Evolutionary conservation across 352 stramenopile genomes (phyloP).

Genomic region (Phytophthora pini): DNA sequence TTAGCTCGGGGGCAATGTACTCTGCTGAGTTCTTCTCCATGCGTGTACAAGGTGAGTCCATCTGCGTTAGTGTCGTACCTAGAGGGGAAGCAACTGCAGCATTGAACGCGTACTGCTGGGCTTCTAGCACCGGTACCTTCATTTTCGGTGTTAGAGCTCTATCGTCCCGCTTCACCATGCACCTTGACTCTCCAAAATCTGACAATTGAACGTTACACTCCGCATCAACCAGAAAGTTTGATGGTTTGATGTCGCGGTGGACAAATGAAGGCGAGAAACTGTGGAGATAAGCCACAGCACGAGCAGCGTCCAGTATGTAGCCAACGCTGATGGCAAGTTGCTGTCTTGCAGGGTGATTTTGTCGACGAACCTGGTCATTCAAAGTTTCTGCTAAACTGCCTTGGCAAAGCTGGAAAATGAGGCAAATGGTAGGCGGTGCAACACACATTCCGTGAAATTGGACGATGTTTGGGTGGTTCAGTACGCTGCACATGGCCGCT

Average conservation of each 20-base stretch:
- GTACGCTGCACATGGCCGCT: constrained; percentile 39
- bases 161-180: constrained; percentile 16
- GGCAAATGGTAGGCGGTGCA: constrained; percentile 48
- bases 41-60: constrained; percentile 12
- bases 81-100: constrained; percentile 6
- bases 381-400: constrained; percentile 35
- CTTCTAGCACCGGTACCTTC: constrained; percentile 21
- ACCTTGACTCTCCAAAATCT: constrained; percentile 47
- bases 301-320: constrained; percentile 54
- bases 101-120: constrained; percentile 1
- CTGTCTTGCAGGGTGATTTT: constrained; percentile 26
- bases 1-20: constrained; percentile 69
- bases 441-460: constrained; percentile 52
- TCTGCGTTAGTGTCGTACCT: constrained; percentile 8
- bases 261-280: constrained; percentile 54
- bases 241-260: constrained; percentile 55
- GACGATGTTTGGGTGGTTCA: constrained; percentile 54
- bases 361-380: constrained; percentile 22
- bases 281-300: constrained; percentile 58
- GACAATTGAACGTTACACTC: constrained; percentile 45
- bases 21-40: constrained; percentile 43
- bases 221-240: constrained; percentile 52
- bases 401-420: constrained; percentile 50
- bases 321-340: constrained; percentile 47
- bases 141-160: background rate